phyloP scores from a whole-genome alignment of 2,329 filamentous ascomycete genomes.

The Furcasterigmium sp. region DNA sequence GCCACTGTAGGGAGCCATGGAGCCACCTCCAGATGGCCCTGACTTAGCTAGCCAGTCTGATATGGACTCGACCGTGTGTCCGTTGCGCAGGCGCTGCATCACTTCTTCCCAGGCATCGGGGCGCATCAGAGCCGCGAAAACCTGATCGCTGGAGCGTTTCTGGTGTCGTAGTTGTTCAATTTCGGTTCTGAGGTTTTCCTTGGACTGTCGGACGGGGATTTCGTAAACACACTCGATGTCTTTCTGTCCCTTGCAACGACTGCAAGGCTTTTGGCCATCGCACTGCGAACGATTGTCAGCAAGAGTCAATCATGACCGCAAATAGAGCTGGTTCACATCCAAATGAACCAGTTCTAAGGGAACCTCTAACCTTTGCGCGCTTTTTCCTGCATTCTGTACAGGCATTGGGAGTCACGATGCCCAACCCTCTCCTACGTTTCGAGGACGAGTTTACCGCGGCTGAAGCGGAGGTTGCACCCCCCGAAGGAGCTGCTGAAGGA shows the following conservation, averaged over 20 bases:
- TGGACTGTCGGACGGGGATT: slow-evolving; percentile 57
- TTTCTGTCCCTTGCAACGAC: slow-evolving; percentile 49
- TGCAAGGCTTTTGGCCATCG: slow-evolving; percentile 52
- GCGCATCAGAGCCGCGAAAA: slow-evolving; percentile 48
- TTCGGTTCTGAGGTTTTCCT: slow-evolving; percentile 54
- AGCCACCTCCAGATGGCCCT: slow-evolving; percentile 22
- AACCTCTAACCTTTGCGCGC: slow-evolving; percentile 46
- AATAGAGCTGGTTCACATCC: too few relatives aligned
- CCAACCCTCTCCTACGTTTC: slow-evolving; percentile 49
- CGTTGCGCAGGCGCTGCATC: slow-evolving; percentile 44
- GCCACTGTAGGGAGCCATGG: slow-evolving; percentile 21
- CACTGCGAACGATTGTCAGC: slow-evolving; percentile 36
- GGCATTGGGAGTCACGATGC: slow-evolving; percentile 54
- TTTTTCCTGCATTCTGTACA: slow-evolving; percentile 59
- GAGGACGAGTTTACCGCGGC: slow-evolving; percentile 26
- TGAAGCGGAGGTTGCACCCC: slow-evolving; percentile 7
- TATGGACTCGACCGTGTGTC: slow-evolving; percentile 50
- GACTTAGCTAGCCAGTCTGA: slow-evolving; percentile 45
- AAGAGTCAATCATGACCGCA: too few relatives aligned
- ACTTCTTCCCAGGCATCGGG: slow-evolving; percentile 50
- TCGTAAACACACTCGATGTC: slow-evolving; percentile 56
- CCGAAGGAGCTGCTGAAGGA: neutral
- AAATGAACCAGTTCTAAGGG: too few relatives aligned
- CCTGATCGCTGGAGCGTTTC: slow-evolving; percentile 48
- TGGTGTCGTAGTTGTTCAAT: slow-evolving; percentile 52